These are phyloP conservation scores for Populus ilicifolia DNA, from an alignment of 345 rosid species.

Conservation along the genomic window DNA sequence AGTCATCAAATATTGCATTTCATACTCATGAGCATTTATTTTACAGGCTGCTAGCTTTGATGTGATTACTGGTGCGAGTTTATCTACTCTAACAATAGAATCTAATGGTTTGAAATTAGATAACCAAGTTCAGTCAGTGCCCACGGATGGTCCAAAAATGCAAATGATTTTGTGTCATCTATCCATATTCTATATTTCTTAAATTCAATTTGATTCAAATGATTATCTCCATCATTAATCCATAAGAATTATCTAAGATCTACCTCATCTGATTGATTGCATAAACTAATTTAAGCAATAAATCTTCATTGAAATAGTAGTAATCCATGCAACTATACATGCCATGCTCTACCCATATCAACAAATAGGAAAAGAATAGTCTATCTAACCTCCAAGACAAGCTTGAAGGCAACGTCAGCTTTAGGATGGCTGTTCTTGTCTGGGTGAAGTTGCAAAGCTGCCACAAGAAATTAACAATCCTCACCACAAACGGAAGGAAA, in stretches of 20 bases:
- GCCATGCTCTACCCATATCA: neutral
- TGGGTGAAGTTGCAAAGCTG: constrained; percentile 92
- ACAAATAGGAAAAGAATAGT: neutral
- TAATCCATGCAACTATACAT: neutral
- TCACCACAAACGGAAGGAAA: neutral
- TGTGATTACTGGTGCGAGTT: neutral
- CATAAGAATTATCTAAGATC: neutral
- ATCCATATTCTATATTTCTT: neutral
- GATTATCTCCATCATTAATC: neutral
- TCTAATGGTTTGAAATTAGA: neutral
- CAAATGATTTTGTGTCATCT: neutral
- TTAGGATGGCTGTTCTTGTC: constrained; percentile 87
- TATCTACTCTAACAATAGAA: neutral
- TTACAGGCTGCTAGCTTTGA: neutral
- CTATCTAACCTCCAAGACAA: constrained; percentile 71
- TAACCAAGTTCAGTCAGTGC: neutral
- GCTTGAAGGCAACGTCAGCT: constrained; percentile 89
- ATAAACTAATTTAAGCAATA: neutral
- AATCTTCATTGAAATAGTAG: neutral
- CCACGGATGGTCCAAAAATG: neutral
- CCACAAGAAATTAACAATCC: neutral
- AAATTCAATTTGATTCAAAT: neutral
- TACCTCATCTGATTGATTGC: neutral
- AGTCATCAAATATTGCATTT: neutral
- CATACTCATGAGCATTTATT: neutral